phyloP scores from a whole-genome alignment of 441 rosid species.

The Populus trichocarpa region DNA sequence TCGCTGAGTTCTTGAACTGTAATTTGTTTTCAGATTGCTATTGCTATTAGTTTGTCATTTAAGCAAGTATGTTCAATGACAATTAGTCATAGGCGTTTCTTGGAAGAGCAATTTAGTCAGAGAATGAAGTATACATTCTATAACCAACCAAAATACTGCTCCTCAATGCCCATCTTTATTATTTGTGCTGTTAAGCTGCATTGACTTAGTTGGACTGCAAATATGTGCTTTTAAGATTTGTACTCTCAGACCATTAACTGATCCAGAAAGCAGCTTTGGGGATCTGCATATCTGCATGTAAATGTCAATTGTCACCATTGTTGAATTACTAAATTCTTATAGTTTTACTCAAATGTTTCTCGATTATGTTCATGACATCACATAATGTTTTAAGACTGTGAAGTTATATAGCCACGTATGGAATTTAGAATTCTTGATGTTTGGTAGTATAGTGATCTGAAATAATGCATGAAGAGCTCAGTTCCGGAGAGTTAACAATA shows the following conservation, averaged over 20 bases:
- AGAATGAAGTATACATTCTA: neutral
- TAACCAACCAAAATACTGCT: neutral
- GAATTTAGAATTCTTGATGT: neutral
- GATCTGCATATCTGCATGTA: neutral
- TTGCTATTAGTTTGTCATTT: neutral
- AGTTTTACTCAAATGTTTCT: neutral
- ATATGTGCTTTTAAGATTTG: neutral
- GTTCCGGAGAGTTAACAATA: neutral
- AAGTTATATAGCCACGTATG: neutral
- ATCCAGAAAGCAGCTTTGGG: neutral
- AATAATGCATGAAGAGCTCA: neutral
- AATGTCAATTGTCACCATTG: neutral
- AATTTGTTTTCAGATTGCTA: neutral
- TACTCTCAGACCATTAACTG: neutral
- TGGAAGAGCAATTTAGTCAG: neutral
- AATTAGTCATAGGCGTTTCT: neutral
- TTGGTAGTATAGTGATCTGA: neutral
- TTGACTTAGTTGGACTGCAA: neutral
- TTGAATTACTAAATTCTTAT: neutral
- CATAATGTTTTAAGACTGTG: neutral
- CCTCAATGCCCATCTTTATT: neutral
- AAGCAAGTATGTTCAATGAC: neutral
- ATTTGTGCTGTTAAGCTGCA: neutral
- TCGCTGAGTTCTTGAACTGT: neutral
- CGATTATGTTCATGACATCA: neutral